Evolutionary conservation across 2,329 filamentous ascomycete genomes (phyloP).

Genomic region (Microsporum audouinii): DNA sequence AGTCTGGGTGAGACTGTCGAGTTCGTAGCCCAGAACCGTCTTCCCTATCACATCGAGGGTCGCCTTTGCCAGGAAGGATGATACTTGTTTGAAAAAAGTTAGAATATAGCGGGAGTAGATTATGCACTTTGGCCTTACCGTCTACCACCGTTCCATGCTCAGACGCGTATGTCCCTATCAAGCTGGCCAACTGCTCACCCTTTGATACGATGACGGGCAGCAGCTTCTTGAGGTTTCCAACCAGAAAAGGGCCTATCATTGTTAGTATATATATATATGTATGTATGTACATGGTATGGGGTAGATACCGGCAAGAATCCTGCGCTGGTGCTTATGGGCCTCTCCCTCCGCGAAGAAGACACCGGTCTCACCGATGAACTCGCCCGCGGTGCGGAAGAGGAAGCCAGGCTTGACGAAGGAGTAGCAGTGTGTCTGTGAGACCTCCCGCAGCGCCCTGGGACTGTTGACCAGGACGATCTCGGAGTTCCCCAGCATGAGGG

Average conservation of each 20-base stretch:
- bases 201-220: constrained; percentile 1
- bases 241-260: constrained; percentile 2
- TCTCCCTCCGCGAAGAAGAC: constrained; percentile 7
- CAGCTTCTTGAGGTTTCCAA: neutral
- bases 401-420: constrained; percentile 5
- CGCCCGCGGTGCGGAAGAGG: neutral
- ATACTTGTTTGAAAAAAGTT: neutral
- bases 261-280: neutral
- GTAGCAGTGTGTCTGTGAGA: constrained; percentile 3
- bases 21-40: constrained; percentile 1
- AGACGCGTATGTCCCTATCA: neutral
- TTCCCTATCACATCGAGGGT: constrained; percentile 1
- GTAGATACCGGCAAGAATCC: constrained; percentile 1
- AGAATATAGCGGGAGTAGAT: neutral
- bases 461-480: constrained; percentile 5
- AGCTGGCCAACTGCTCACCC: neutral
- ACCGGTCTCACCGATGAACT: neutral
- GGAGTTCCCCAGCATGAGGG: neutral
- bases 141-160: neutral
- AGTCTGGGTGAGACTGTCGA: neutral
- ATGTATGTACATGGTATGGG: neutral
- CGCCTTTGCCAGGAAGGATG: constrained; percentile 2
- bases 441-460: constrained; percentile 2
- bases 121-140: neutral
- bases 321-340: constrained; percentile 1